Conservation (phyloP, 768 basidiomycete species). For the Naematelia encephala region DNA sequence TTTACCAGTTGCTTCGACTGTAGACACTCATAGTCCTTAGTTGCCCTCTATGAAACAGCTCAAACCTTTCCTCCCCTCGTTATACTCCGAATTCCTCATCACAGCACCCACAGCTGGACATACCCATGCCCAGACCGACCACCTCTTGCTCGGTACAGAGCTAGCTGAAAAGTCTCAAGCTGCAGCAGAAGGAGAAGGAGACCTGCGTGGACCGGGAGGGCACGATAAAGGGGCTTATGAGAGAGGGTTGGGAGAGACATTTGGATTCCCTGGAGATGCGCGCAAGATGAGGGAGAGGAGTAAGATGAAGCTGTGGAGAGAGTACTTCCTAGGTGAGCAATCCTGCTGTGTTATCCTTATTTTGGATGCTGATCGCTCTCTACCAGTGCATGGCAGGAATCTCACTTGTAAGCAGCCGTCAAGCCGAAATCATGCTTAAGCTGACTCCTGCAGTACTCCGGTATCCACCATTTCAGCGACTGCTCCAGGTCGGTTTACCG, state of each 20-base stretch:
- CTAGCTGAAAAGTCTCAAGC: slow-evolving; percentile 26
- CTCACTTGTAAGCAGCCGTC: slow-evolving; percentile 59
- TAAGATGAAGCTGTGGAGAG: slow-evolving; percentile 93
- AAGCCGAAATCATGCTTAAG: not conserved
- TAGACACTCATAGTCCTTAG: slow-evolving; percentile 15
- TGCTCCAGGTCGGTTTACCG: slow-evolving; percentile 94
- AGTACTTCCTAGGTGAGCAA: slow-evolving; percentile 70
- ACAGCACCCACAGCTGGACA: slow-evolving; percentile 47
- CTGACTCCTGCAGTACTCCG: slow-evolving; percentile 60
- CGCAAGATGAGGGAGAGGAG: slow-evolving; percentile 51
- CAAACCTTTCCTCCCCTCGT: slow-evolving; percentile 83
- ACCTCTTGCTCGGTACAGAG: slow-evolving; percentile 30
- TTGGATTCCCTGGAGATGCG: slow-evolving; percentile 52
- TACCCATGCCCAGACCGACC: slow-evolving; percentile 24
- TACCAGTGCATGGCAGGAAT: slow-evolving; percentile 86
- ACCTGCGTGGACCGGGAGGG: slow-evolving; percentile 51
- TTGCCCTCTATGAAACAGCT: slow-evolving; percentile 89
- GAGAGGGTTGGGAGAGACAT: slow-evolving; percentile 48
- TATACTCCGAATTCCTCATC: slow-evolving; percentile 88
- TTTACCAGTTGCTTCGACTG: not conserved
- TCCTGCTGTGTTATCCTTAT: not conserved
- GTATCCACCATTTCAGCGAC: slow-evolving; percentile 94
- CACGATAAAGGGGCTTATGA: slow-evolving; percentile 49
- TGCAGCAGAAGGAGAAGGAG: slow-evolving; percentile 40
- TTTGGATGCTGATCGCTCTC: slow-evolving; percentile 5